Evolutionary conservation across 345 rosid species (phyloP).

Genomic region (Pseudoturritis turrita): DNA sequence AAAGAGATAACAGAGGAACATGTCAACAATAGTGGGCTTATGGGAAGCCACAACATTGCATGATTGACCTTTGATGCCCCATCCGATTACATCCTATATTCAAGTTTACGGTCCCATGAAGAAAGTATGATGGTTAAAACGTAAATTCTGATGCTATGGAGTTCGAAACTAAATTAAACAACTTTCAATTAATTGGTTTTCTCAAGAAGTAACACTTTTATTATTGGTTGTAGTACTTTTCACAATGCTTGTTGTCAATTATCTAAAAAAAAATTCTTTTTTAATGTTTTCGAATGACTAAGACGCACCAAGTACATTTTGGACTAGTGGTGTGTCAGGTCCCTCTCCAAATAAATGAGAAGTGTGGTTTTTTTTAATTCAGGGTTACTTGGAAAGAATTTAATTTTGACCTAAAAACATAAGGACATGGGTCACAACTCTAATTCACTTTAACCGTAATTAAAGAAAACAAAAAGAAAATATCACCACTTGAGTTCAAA

Average conservation of each 20-base stretch:
- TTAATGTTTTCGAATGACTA: background rate
- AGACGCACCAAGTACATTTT: no score
- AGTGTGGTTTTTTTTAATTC: no score
- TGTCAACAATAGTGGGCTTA: constrained; percentile 18
- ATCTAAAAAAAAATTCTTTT: no score
- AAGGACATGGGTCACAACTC: no score
- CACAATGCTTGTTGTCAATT: background rate
- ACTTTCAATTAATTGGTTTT: background rate
- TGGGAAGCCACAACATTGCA: background rate
- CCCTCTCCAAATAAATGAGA: no score
- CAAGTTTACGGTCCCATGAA: background rate
- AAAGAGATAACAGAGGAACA: background rate
- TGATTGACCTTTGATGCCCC: background rate
- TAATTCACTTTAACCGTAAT: no score
- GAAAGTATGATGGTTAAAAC: background rate
- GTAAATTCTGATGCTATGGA: background rate
- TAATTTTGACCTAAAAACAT: no score
- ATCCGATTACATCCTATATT: background rate
- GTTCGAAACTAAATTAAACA: background rate
- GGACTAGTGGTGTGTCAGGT: no score
- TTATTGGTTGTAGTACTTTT: background rate
- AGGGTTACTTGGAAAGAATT: no score
- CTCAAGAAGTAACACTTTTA: background rate
- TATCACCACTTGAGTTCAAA: no score
- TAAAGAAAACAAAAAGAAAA: no score